These are phyloP conservation scores for Colletotrichum chrysophilum DNA, from an alignment of 2,329 filamentous ascomycete species.

Conservation along the genomic window DNA sequence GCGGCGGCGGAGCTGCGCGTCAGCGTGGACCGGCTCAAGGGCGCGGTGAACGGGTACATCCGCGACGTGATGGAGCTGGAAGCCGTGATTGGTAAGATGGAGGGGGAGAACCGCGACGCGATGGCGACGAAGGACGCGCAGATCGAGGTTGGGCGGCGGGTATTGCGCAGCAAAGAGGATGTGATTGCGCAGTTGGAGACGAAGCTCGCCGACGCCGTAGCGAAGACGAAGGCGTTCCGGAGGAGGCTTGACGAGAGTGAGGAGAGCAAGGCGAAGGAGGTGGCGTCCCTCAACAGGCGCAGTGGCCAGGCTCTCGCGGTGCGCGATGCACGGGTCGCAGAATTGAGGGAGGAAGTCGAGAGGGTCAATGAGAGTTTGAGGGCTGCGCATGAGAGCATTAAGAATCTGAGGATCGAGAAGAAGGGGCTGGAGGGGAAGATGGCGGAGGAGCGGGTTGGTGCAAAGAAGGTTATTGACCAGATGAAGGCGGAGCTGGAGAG, in stretches of 20 bases:
- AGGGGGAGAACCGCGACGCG: slow-evolving; percentile 40
- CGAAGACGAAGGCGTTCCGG: slow-evolving; percentile 42
- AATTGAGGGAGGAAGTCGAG: slow-evolving; percentile 55
- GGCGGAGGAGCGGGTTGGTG: slow-evolving; percentile 42
- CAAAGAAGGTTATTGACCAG: slow-evolving; percentile 49
- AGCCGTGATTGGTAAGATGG: slow-evolving; percentile 52
- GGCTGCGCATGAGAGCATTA: slow-evolving; percentile 51
- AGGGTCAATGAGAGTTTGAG: slow-evolving; percentile 50
- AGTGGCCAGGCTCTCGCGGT: slow-evolving; percentile 55
- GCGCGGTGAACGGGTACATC: slow-evolving; percentile 57
- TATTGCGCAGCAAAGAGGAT: slow-evolving; percentile 40
- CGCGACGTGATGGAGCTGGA: slow-evolving; percentile 61
- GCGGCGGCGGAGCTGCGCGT: slow-evolving; percentile 53
- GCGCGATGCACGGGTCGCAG: slow-evolving; percentile 54
- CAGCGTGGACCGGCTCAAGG: slow-evolving; percentile 54
- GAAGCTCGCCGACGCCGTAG: slow-evolving; percentile 45
- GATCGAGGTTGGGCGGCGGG: slow-evolving; percentile 35
- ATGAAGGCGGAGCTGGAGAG: slow-evolving; percentile 58
- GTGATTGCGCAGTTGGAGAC: slow-evolving; percentile 47
- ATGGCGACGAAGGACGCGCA: slow-evolving; percentile 37
- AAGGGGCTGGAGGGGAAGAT: slow-evolving; percentile 38
- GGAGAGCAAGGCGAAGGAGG: slow-evolving; percentile 34
- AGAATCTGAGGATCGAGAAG: slow-evolving; percentile 52
- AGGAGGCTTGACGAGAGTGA: slow-evolving; percentile 42
- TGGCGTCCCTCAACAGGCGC: slow-evolving; percentile 40